Evolutionary conservation across 352 stramenopile species (phyloP), one percentile per base, ranked within the genome.

Genomic region (Thraustochytrium striatum): DNA sequence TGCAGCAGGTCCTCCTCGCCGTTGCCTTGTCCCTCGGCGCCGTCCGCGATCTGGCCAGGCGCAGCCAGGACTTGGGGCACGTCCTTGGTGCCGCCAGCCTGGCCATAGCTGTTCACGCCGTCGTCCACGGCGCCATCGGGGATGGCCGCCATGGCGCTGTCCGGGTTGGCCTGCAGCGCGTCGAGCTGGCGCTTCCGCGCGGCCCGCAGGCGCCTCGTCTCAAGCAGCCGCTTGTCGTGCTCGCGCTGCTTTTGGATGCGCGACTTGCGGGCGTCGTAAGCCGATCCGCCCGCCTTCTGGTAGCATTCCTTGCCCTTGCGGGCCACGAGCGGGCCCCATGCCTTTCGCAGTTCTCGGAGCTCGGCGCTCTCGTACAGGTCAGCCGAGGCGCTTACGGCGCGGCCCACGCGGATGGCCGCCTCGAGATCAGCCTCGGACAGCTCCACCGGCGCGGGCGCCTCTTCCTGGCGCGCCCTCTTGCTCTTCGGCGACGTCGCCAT

Each of bases 1-100:
- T 94, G 87, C n/a, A 97, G 84, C 50, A 85, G 44, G 3, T 85
- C 36, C n/a, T 65, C 81, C 59, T 84, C 85, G 0, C 72, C 57
- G 7, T 53, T 72, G 35, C 0, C 59, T 25, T 33, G 35, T 7
- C 9, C 30, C 5, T 52, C 58, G 28, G 36, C 30, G 55, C 7
- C 55, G 55, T 61, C 55, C 11, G 28, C 55, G 8, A 52, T 2
- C 21, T 11, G 21, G 13, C 33, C 59, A 19, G 50, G 35, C 25
- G 59, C 59, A 11, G 35, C 35, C 33, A 70, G 59, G 9, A 70
- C 16, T 28, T 70, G 59, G 13, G 41, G 35, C 0, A 55, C 41
- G 25, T 33, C 33, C 35, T 70, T 38, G 13, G 25, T 38, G 41
- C 59, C 59, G 16, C 59, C 59, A 8, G 59, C 59, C 2, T 33